Evolutionary conservation across 1,139 yeast species (phyloP).

Genomic region (Candida sp.): DNA sequence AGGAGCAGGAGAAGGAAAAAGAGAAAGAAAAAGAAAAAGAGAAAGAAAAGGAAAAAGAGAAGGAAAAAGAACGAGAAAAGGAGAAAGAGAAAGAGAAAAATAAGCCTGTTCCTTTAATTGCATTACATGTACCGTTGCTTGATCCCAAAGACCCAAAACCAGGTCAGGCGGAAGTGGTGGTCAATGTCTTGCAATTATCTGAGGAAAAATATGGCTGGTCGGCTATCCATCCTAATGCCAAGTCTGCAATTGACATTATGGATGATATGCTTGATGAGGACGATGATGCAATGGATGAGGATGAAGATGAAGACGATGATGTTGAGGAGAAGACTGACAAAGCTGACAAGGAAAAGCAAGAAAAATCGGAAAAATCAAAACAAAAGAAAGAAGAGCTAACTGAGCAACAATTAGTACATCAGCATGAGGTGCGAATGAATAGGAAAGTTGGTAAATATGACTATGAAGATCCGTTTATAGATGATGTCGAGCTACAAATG

Average conservation of each 20-base stretch:
- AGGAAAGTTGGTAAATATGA: conserved; percentile 88
- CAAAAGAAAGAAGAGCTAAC: conserved; percentile 40
- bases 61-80: conserved; percentile 19
- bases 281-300: conserved; percentile 57
- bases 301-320: conserved; percentile 46
- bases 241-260: conserved; percentile 55
- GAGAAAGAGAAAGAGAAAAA: conserved; percentile 25
- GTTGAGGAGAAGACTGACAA: conserved; percentile 27
- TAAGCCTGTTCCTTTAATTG: conserved; percentile 39
- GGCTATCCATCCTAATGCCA: conserved; percentile 66
- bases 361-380: conserved; percentile 22
- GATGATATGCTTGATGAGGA: conserved; percentile 62
- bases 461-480: conserved; percentile 92
- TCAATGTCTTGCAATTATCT: conserved; percentile 75
- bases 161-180: conserved; percentile 68
- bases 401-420: conserved; percentile 44
- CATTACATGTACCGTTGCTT: conserved; percentile 57
- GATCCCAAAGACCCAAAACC: conserved; percentile 51
- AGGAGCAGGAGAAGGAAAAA: conserved; percentile 4
- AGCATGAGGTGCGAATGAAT: conserved; percentile 48
- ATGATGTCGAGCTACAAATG: conserved; percentile 88
- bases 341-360: conserved; percentile 9
- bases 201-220: conserved; percentile 88
- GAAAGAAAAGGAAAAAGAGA: conserved; percentile 12
- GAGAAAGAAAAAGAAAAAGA: conserved; percentile 9